phyloP scores from a whole-genome alignment of 78 protist genomes.

The Bodo saltans region DNA sequence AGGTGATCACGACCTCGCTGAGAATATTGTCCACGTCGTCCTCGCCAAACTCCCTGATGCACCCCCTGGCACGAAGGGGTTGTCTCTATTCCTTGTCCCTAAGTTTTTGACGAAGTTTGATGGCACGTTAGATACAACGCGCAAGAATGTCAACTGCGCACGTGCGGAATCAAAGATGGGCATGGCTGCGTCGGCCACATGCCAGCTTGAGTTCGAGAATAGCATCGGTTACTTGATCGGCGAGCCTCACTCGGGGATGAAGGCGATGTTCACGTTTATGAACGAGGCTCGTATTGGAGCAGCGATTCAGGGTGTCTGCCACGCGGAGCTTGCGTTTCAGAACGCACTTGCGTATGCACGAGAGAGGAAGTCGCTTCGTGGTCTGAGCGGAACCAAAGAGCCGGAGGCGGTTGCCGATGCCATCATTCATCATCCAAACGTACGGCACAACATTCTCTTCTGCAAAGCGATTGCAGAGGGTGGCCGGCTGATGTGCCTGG shows the following conservation, averaged over 20 bases:
- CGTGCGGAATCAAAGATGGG: conserved; percentile 38
- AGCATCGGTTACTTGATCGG: conserved; percentile 36
- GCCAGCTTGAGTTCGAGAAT: conserved; percentile 36
- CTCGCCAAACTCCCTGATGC: conserved; percentile 38
- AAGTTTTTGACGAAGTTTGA: neutral
- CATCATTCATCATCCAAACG: conserved; percentile 24
- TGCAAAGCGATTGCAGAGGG: conserved; percentile 35
- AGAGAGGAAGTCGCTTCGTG: conserved; percentile 50
- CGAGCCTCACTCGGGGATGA: conserved; percentile 12
- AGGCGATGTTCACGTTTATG: conserved; percentile 45
- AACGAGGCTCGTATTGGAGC: conserved; percentile 42
- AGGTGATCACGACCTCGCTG: conserved; percentile 40
- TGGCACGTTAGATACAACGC: neutral
- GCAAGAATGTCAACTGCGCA: neutral
- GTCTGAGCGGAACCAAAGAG: conserved; percentile 37
- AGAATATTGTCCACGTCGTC: conserved; percentile 37
- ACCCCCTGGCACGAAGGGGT: conserved; percentile 25
- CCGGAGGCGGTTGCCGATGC: conserved; percentile 27
- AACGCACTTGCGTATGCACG: conserved; percentile 39
- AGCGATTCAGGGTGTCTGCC: conserved; percentile 26
- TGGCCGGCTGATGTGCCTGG: conserved; percentile 28
- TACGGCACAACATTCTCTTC: conserved; percentile 31
- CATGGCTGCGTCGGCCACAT: conserved; percentile 20
- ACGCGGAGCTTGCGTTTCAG: conserved; percentile 47
- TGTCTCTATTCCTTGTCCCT: conserved; percentile 44